Evolutionary conservation across 202 grass and related monocot genomes (phyloP).

Genomic region (Dendrocalamus latiflorus): DNA sequence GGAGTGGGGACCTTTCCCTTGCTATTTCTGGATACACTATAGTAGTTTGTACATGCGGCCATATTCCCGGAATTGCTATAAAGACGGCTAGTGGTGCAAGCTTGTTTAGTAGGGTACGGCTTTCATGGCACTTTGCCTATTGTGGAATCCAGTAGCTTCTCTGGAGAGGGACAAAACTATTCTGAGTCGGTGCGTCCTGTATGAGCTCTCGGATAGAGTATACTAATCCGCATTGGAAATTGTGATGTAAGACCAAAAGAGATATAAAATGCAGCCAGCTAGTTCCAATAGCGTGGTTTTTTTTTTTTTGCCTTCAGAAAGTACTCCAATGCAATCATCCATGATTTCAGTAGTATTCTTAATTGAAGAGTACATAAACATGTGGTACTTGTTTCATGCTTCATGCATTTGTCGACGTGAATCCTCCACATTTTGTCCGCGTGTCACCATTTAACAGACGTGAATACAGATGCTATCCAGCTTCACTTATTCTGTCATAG

Average conservation of each 20-base stretch:
- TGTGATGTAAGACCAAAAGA: background rate
- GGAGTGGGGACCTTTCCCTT: no score
- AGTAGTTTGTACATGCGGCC: no score
- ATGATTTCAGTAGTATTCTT: slow-evolving; percentile 4
- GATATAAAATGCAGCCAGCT: background rate
- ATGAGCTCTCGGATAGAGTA: no score
- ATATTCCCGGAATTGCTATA: no score
- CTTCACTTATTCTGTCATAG: background rate
- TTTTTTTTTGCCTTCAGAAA: background rate
- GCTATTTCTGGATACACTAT: no score
- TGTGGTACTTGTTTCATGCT: slow-evolving; percentile 11
- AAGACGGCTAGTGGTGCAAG: no score
- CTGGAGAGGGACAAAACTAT: no score
- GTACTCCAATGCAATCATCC: background rate
- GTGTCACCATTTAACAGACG: background rate
- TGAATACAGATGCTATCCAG: background rate
- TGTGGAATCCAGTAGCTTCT: no score
- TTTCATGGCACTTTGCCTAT: no score
- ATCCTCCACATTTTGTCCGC: background rate
- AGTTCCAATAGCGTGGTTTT: background rate
- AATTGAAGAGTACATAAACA: no score
- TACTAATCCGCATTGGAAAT: slow-evolving; percentile 33
- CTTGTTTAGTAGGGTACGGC: no score
- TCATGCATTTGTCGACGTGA: background rate
- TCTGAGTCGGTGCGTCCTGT: no score